Conservation (phyloP, 345 rosid genomes). For the Lenwebbia sp. region DNA sequence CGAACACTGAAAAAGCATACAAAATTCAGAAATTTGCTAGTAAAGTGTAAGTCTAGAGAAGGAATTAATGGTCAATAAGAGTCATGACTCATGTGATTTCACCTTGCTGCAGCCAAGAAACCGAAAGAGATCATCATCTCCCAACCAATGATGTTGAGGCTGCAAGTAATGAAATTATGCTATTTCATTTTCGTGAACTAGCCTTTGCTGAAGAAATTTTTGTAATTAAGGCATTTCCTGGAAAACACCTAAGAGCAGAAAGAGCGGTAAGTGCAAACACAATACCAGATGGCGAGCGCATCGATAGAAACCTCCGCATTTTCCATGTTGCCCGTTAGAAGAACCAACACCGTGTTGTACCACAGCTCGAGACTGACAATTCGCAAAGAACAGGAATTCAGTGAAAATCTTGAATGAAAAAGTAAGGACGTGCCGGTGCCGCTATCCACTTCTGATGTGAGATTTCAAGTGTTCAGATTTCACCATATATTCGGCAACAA, state of each 20-base stretch:
- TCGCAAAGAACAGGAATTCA: background rate
- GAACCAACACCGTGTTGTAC: constrained; percentile 74
- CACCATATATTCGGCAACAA: background rate
- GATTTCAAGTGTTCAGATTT: background rate
- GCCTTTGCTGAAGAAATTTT: background rate
- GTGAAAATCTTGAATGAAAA: background rate
- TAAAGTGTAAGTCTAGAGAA: background rate
- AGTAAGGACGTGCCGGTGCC: background rate
- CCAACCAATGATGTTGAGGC: constrained; percentile 60
- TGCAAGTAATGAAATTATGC: constrained; percentile 1
- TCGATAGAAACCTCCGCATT: constrained; percentile 66
- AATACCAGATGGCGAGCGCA: constrained; percentile 44
- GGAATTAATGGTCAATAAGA: background rate
- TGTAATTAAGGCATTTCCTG: background rate
- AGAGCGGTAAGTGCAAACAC: background rate
- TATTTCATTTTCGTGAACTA: background rate
- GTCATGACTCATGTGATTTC: background rate
- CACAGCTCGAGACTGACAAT: constrained; percentile 59
- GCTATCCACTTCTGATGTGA: background rate
- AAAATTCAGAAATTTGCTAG: background rate
- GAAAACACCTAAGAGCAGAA: background rate
- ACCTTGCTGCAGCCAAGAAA: constrained; percentile 75
- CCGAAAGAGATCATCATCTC: constrained; percentile 90
- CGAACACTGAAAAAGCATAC: constrained; percentile 37
- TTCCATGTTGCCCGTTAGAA: constrained; percentile 53